Base-by-base conservation (phyloP, 495 filamentous ascomycete genomes). In the Hypoxylon fuscum region DNA sequence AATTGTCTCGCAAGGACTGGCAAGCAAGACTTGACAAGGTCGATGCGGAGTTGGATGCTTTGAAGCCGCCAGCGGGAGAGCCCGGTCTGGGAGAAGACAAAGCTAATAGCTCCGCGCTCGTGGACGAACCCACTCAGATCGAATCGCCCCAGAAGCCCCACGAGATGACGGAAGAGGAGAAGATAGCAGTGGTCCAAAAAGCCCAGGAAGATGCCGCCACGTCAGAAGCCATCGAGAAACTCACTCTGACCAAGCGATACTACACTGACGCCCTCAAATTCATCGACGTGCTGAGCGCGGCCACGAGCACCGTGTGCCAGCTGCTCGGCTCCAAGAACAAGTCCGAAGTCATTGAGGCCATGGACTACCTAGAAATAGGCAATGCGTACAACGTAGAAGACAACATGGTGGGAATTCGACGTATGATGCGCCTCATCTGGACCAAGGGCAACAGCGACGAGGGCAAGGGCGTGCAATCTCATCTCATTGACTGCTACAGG, bases 401-500 rank as follows among this genome's bases (percentile, higher is more conserved):
- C 44, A 92, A 95, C 59, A 90, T 93, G 71, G 72, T 87, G 50
- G 95, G 95, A 49, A 97, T 98, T 64, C 85, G 93, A 38, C 85
- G 91, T 49, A 99, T 99, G 95, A 84, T 99, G 37, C 85, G 92
- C 35, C 80, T 98, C 35, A 98, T 99, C 72, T 99, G 95, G 95
- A 98, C 96, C 15, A 99, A 99, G 76, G 95, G 94, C 48, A 98
- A 97, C 75, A 97, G 91, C 67, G 95, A 99, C 68, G 95, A 99
- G 81, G 95, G 95, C 53, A 99, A 99, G 75, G 95, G 95, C 40
- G 93, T 99, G 2, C 95, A 98, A 69, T 90, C 90, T 2, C 96
- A 98, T 75, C 84, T 99, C 14, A 97, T 99, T 57, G 96, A 98
- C 62, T 96, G 91, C 70, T 99, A 99, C 79, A 95, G 90, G 73